Base-by-base conservation (phyloP, 2,329 filamentous ascomycete genomes). In the Drechmeria coniospora region DNA sequence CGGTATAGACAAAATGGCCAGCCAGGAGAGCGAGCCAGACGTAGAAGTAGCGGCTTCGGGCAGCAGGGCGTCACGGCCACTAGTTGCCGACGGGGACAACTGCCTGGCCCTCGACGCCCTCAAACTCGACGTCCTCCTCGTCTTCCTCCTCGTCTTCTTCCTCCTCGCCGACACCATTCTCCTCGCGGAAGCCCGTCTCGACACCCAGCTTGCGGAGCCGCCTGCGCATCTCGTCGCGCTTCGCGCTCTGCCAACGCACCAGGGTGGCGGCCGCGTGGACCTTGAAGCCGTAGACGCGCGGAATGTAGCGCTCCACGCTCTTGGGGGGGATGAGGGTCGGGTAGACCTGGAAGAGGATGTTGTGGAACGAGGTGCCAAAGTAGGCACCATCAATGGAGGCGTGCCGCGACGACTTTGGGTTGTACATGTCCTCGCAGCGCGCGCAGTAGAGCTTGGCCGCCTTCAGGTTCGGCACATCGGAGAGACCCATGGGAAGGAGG, bases 311-410 rank as follows among this genome's bases (percentile, higher is more conserved):
- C 38, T 83, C 75, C 36, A 75, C 65, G 42, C 74, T 83, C 66
- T 95, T 98, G 40, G 74, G 63, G 3, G 90, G 90, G 28, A 92
- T 74, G 42, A 98, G 67, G 15, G 80, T 74, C 5, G 90, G 87
- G 51, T 95, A 95, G 30, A 98, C 90, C 54, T 98, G 90, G 63
- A 98, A 95, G 36, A 98, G 74, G 56, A 98, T 94, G 59, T 94
- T 94, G 65, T 94, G 87, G 65, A 98, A 98, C 3, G 82, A 92
- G 26, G 87, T 86, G 42, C 90, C 90, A 43, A 98, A 98, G 65
- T 95, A 98, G 38, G 90, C 90, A 37, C 90, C 90, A 51, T 98
- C 90, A 46, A 98, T 94, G 33, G 79, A 71, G 27, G 86, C 84
- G 56, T 98, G 90, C 16, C 90, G 82, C 13, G 83, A 87, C 4